Evolutionary conservation across 495 filamentous ascomycete species (phyloP), one percentile per base, ranked within the genome.

Genomic region (Penicillium cinerascens): DNA sequence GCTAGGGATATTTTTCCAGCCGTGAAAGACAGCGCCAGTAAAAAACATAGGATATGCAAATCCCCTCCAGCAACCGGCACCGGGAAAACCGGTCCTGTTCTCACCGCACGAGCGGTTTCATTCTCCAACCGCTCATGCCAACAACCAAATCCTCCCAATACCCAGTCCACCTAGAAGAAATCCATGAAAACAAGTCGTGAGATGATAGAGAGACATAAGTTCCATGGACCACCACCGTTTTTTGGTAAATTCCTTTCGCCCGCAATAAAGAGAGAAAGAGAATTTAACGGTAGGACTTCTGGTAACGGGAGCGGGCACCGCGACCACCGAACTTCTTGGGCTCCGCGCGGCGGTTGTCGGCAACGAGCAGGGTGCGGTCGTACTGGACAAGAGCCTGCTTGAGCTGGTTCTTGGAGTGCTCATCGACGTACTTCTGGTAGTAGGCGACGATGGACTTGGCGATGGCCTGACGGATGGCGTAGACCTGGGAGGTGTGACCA

Each of bases 341-440:
- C 79, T 93, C 89, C 71, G 87, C 87, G 56, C 93, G 88, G 63
- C 92, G 82, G 82, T 96, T 96, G 72, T 98, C 93, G 72, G 93
- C 95, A 60, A 98, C 93, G 63, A 98, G 85, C 56, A 98, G 82
- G 71, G 89, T 96, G 63, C 93, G 86, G 82, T 98, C 93, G 82
- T 95, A 98, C 72, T 88, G 82, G 67, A 88, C 86, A 55, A 97
- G 82, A 56, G 88, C 87, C 74, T 91, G 86, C 89, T 98, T 98
- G 64, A 98, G 82, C 78, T 87, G 81, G 85, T 97, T 98, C 89
- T 98, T 98, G 80, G 87, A 87, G 85, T 97, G 90, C 87, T 98
- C 93, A 71, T 98, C 93, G 75, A 98, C 89, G 80, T 86, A 98
- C 82, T 98, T 98, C 84, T 97, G 93, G 87, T 96, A 97, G 87